Conservation (phyloP, 176 grass and related monocot genomes). For the Bromus sterilis region DNA sequence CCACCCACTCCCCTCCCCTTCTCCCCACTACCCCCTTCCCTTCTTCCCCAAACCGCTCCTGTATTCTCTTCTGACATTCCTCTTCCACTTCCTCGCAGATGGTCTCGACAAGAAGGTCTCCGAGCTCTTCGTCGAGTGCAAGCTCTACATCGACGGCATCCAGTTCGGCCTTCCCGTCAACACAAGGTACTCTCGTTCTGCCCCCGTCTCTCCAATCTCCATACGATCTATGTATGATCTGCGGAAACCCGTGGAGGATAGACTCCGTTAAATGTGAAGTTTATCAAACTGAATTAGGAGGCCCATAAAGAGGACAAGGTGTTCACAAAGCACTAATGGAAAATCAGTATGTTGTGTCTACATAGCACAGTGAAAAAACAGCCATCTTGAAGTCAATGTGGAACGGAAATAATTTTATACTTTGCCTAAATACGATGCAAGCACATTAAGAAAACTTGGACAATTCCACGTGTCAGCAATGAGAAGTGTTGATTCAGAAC, state of each 20-base stretch:
- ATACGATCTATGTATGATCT: background rate
- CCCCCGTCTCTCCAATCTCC: background rate
- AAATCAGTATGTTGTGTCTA: too few relatives aligned
- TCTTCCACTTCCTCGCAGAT: background rate
- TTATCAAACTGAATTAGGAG: background rate
- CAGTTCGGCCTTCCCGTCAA: slow-evolving; percentile 63
- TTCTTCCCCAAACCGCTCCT: background rate
- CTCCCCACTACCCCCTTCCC: too few relatives aligned
- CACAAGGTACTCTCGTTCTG: slow-evolving; percentile 38
- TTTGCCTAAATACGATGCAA: background rate
- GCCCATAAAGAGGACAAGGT: too few relatives aligned
- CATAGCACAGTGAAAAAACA: background rate
- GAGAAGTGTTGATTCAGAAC: background rate
- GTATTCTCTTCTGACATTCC: background rate
- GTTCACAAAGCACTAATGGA: too few relatives aligned
- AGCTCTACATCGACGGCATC: slow-evolving; percentile 61
- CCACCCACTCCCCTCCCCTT: background rate
- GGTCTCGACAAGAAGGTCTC: background rate
- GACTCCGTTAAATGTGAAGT: background rate
- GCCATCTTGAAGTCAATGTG: background rate
- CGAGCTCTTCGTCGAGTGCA: slow-evolving; percentile 80
- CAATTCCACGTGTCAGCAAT: background rate
- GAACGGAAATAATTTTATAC: too few relatives aligned
- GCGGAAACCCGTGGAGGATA: background rate
- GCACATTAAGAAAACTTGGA: background rate